Evolutionary conservation across 2,329 filamentous ascomycete genomes (phyloP).

Genomic region (Colletotrichum melonis): DNA sequence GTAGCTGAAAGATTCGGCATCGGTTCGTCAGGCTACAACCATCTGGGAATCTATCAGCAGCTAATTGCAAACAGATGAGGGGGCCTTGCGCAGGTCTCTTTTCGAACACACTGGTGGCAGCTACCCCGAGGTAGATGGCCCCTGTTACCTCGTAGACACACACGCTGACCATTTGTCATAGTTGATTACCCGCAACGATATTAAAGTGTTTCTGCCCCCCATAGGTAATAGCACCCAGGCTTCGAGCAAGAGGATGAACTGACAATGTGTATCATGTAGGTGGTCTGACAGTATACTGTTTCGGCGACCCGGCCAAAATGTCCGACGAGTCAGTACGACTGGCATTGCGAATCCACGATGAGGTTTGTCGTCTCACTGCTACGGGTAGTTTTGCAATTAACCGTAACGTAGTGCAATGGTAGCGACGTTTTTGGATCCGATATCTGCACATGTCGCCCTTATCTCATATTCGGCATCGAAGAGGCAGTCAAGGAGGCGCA

Average conservation of each 20-base stretch:
- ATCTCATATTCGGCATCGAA: constrained; percentile 96
- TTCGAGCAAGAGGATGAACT: neutral
- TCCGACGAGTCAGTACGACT: constrained; percentile 84
- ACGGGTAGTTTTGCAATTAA: neutral
- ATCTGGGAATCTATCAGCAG: neutral
- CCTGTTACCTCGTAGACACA: neutral
- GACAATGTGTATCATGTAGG: constrained; percentile 54
- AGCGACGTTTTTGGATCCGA: constrained; percentile 98
- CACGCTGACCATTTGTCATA: constrained; percentile 45
- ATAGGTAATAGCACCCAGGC: constrained; percentile 68
- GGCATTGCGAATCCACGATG: constrained; percentile 83
- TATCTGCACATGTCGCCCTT: constrained; percentile 96
- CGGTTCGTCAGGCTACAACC: constrained; percentile 57
- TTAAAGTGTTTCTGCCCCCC: constrained; percentile 95
- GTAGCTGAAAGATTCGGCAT: constrained; percentile 95
- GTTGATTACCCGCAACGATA: constrained; percentile 92
- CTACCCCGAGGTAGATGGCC: constrained; percentile 78
- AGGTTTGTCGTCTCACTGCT: constrained; percentile 52
- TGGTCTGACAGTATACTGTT: constrained; percentile 95
- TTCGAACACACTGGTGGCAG: constrained; percentile 97
- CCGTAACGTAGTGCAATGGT: constrained; percentile 77
- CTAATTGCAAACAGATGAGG: constrained; percentile 74
- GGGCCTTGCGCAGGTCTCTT: constrained; percentile 82
- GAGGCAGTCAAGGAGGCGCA: constrained; percentile 98
- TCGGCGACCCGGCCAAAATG: constrained; percentile 95